These are phyloP conservation scores for Paradendryphiella salina DNA, from an alignment of 2,329 filamentous ascomycete species.

Conservation along the genomic window DNA sequence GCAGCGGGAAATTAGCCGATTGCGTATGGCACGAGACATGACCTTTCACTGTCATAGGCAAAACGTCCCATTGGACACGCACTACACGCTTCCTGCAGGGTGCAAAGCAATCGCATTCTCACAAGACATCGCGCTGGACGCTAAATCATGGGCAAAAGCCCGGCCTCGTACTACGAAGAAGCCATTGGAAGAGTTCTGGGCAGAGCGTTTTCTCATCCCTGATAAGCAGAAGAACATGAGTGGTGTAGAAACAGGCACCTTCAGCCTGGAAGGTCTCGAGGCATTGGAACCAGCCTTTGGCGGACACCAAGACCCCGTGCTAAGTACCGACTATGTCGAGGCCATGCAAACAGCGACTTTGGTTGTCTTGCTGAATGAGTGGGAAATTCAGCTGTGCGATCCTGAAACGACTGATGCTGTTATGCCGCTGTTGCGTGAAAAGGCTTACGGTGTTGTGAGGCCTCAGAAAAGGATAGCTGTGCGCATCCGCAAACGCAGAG, in stretches of 20 bases:
- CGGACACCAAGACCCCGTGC: constrained; percentile 2
- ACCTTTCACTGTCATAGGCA: constrained; percentile 13
- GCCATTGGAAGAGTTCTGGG: constrained; percentile 35
- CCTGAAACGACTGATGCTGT: constrained; percentile 20
- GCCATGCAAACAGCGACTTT: constrained; percentile 30
- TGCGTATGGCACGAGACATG: constrained; percentile 22
- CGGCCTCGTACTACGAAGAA: constrained; percentile 19
- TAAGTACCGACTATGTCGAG: constrained; percentile 21
- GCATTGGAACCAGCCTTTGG: constrained; percentile 14
- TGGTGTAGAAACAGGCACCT: constrained; percentile 7
- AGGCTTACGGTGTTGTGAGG: constrained; percentile 27
- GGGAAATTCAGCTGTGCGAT: constrained; percentile 35
- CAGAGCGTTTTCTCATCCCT: constrained; percentile 29
- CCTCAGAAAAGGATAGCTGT: constrained; percentile 27
- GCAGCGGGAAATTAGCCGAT: constrained; percentile 29
- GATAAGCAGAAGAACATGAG: constrained; percentile 7
- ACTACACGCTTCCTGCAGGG: constrained; percentile 26
- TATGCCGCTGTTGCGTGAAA: constrained; percentile 20
- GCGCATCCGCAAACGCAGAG: constrained; percentile 31
- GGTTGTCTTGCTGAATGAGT: constrained; percentile 30
- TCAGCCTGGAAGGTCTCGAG: constrained; percentile 25
- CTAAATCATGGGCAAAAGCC: constrained; percentile 26
- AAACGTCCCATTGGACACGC: constrained; percentile 26
- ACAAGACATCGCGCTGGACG: constrained; percentile 32
- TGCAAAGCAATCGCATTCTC: constrained; percentile 26